These are phyloP conservation scores for Pontederia crassipes DNA, from an alignment of 176 grass and related monocot genomes.

Conservation along the genomic window DNA sequence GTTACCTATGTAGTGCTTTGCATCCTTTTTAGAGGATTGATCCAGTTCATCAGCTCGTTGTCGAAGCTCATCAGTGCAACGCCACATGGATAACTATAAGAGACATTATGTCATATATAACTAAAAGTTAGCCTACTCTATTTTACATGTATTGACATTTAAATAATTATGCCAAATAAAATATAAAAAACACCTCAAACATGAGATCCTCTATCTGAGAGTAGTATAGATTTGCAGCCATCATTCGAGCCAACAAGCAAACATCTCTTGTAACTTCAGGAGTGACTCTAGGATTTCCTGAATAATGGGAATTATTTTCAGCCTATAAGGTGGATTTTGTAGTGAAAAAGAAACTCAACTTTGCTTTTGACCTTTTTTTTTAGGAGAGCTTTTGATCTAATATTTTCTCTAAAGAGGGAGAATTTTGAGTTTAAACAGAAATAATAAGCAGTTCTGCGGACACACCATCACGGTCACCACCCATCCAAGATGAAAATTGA, in stretches of 20 bases:
- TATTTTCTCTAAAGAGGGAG: too few species aligned
- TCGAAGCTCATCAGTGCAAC: constrained; percentile 79
- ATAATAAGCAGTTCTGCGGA: too few species aligned
- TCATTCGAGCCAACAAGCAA: constrained; percentile 93
- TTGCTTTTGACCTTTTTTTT: too few species aligned
- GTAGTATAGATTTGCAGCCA: constrained; percentile 92
- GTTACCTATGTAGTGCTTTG: constrained; percentile 88
- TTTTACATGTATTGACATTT: background rate
- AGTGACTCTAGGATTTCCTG: constrained; percentile 93
- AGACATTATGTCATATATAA: background rate
- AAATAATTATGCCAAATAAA: background rate
- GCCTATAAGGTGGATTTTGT: too few species aligned
- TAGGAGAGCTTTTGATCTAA: too few species aligned
- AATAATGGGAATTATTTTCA: background rate
- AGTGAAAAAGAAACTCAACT: too few species aligned
- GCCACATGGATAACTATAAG: constrained; percentile 93
- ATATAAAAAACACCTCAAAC: constrained; percentile 63
- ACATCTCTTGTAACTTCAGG: constrained; percentile 97
- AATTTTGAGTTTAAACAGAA: too few species aligned
- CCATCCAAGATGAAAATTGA: constrained; percentile 99
- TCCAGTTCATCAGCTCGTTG: constrained; percentile 41
- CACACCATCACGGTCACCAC: constrained; percentile 88
- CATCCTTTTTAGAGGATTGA: constrained; percentile 70
- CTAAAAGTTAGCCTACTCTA: background rate
- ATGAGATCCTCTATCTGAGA: constrained; percentile 95